Percentiles rank a stretch among this genome's conserved stretches.
Evolutionary conservation across 345 rosid species (phyloP).

Genomic region (Citrus cavaleriei): DNA sequence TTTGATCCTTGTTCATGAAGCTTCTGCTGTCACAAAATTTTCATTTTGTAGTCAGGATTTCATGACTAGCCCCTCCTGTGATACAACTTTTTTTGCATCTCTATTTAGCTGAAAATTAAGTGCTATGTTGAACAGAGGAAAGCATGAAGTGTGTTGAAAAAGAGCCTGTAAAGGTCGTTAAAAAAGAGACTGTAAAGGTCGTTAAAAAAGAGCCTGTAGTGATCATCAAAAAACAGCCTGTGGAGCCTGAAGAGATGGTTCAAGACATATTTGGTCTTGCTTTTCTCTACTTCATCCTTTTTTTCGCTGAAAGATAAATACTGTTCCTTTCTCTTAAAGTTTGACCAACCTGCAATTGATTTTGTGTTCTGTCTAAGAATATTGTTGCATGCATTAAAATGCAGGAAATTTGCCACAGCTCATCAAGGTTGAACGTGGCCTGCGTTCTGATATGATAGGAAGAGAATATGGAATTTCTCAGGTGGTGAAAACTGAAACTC

Average conservation of each 20-base stretch:
- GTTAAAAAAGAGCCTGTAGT: not conserved
- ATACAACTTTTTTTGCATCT: not conserved
- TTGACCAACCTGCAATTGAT: not conserved
- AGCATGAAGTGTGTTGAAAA: not conserved
- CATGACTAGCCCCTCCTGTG: too few relatives aligned
- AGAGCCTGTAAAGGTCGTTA: not conserved
- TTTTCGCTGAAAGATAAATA: not conserved
- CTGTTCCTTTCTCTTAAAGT: not conserved
- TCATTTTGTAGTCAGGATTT: not conserved
- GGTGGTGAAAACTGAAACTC: not conserved
- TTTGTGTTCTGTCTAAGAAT: not conserved
- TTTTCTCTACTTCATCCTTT: not conserved
- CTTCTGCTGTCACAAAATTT: not conserved
- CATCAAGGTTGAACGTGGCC: not conserved
- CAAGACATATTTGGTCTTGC: slow-evolving; percentile 2
- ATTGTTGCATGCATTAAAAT: not conserved
- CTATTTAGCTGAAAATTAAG: not conserved
- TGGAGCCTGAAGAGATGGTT: not conserved
- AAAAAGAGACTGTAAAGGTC: not conserved
- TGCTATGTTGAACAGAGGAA: slow-evolving; percentile 7
- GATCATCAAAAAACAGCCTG: not conserved
- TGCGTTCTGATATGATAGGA: not conserved
- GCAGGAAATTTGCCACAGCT: slow-evolving; percentile 18
- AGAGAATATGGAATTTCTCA: not conserved
- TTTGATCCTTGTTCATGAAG: not conserved